These are phyloP conservation scores for Sabuloglossum arenarium DNA, from an alignment of 495 filamentous ascomycete genomes.

Conservation along the genomic window DNA sequence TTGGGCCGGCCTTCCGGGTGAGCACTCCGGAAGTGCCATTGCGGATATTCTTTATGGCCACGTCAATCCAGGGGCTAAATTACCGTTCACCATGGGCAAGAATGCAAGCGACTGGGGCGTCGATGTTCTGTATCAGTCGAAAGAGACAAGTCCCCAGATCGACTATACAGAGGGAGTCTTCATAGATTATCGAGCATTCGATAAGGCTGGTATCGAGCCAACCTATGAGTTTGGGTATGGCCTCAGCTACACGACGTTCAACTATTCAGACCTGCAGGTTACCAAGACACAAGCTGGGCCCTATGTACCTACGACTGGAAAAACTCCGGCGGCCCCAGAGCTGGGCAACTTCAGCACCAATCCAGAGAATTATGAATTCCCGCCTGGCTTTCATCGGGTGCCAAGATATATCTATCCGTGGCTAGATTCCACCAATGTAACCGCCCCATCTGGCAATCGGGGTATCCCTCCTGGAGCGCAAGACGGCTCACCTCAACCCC, in stretches of 20 bases:
- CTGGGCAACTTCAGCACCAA: slow-evolving; percentile 46
- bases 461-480: slow-evolving; percentile 43
- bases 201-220: slow-evolving; percentile 50
- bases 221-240: slow-evolving; percentile 88
- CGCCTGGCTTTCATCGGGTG: slow-evolving; percentile 34
- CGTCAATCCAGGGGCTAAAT: slow-evolving; percentile 68
- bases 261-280: slow-evolving; percentile 55
- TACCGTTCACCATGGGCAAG: slow-evolving; percentile 75
- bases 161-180: slow-evolving; percentile 74
- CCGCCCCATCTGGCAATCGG: slow-evolving; percentile 39
- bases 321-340: slow-evolving; percentile 41
- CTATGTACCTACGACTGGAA: slow-evolving; percentile 48
- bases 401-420: slow-evolving; percentile 71
- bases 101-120: slow-evolving; percentile 52
- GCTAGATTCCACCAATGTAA: slow-evolving; percentile 53
- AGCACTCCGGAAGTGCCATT: slow-evolving; percentile 82
- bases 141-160: slow-evolving; percentile 57
- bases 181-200: slow-evolving; percentile 87
- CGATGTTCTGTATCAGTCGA: slow-evolving; percentile 52
- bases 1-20: slow-evolving; percentile 83
- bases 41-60: slow-evolving; percentile 79
- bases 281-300: slow-evolving; percentile 20
- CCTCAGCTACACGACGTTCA: slow-evolving; percentile 71
- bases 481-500: slow-evolving; percentile 45
- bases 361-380: slow-evolving; percentile 53